Base-by-base conservation (phyloP, 768 basidiomycete genomes). In the Tulasnella sp. region DNA sequence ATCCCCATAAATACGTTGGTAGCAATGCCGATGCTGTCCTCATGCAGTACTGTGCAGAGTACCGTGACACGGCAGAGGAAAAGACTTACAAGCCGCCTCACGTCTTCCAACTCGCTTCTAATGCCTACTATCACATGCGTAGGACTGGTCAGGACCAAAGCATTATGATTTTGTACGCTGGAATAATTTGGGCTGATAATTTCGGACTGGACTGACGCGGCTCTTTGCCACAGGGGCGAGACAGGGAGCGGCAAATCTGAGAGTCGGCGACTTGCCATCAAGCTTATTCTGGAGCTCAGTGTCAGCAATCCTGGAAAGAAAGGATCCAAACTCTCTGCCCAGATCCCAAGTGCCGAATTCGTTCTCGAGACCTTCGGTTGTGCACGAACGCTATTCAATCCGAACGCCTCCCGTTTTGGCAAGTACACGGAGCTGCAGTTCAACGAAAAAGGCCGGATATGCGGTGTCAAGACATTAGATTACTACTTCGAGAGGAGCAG, bases 341-440 rank as follows among this genome's bases (percentile, higher is more conserved):
- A 97, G 83, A 88, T 99, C 51, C 96, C 96, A 48, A 93, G 96
- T 26, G 92, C 95, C 32, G 94, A 98, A 86, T 98, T 95, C 84
- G 94, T 98, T 79, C 91, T 98, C 80, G 96, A 99, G 84, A 87
- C 94, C 0, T 99, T 99, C 83, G 97, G 97, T 20, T 93, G 93
- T 81, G 94, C 96, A 26, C 92, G 94, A 79, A 95, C 95, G 0
- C 89, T 95, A 77, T 92, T 94, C 86, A 98, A 98, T 82, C 89
- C 94, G 70, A 98, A 98, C 82, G 96, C 97, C 18, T 98, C 98
- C 40, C 92, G 95, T 71, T 98, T 97, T 83, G 98, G 97, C 77
- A 96, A 97, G 84, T 99, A 99, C 84, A 98, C 96, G 69, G 98
- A 99, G 83, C 88, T 99, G 0, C 98, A 99, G 84, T 99, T 98